phyloP scores from a whole-genome alignment of 225 moss, liverwort and hornwort genomes.

The Physcomitrium patens region DNA sequence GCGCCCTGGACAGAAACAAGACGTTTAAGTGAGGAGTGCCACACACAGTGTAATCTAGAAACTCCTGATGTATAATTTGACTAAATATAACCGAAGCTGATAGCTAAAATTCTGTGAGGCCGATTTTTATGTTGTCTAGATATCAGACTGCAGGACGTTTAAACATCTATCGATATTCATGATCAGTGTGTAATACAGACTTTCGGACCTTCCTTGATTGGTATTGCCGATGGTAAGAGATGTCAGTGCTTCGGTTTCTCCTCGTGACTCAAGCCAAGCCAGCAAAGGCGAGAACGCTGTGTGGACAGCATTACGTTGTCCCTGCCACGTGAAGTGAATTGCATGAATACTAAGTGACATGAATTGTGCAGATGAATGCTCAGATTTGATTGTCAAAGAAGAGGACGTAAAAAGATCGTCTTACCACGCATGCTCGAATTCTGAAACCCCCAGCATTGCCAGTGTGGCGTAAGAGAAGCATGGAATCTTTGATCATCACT shows the following conservation, averaged over 20 bases:
- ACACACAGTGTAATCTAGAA: background rate
- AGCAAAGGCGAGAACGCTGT: slow-evolving; percentile 44
- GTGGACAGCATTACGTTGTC: slow-evolving; percentile 16
- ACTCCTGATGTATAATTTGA: background rate
- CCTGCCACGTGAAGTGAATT: slow-evolving; percentile 23
- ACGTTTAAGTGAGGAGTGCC: background rate
- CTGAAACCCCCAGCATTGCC: slow-evolving; percentile 7
- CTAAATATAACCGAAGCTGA: background rate
- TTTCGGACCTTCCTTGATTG: slow-evolving; percentile 42
- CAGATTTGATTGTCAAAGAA: background rate
- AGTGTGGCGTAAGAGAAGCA: slow-evolving; percentile 14
- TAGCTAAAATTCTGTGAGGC: background rate
- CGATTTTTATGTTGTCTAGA: background rate
- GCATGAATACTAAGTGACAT: background rate
- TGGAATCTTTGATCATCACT: background rate
- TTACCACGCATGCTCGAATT: slow-evolving; percentile 35
- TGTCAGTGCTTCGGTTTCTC: slow-evolving; percentile 41
- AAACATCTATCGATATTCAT: background rate
- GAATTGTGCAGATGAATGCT: background rate
- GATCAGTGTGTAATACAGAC: background rate
- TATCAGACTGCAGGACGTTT: background rate
- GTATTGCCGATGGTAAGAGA: slow-evolving; percentile 44
- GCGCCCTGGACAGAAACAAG: slow-evolving; percentile 30
- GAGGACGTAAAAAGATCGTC: background rate
- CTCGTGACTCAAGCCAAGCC: slow-evolving; percentile 50